Conservation (phyloP, 2,329 filamentous ascomycete species). For the Diplocarpon mali region DNA sequence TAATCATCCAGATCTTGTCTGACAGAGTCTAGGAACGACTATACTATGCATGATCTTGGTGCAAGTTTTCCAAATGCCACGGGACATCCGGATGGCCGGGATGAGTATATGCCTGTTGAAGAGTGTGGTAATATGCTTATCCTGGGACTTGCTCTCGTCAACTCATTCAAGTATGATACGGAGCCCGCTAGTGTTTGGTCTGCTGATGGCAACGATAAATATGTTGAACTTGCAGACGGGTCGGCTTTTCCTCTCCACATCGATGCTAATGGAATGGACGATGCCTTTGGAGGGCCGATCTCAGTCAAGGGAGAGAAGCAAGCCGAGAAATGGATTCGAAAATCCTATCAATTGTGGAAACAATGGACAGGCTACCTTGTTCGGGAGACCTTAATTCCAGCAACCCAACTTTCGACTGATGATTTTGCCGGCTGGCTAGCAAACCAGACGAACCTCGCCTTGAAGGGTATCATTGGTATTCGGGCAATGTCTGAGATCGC, state of each 20-base stretch:
- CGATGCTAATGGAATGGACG: constrained; percentile 46
- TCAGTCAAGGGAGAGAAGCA: constrained; percentile 39
- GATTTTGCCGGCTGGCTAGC: constrained; percentile 61
- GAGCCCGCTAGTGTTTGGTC: constrained; percentile 49
- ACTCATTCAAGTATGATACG: constrained; percentile 56
- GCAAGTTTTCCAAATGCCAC: constrained; percentile 66
- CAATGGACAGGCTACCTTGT: constrained; percentile 61
- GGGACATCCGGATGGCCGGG: constrained; percentile 52
- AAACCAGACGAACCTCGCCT: constrained; percentile 58
- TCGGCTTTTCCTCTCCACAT: constrained; percentile 25
- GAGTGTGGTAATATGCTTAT: constrained; percentile 60
- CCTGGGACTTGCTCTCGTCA: constrained; percentile 64
- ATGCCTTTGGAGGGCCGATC: constrained; percentile 45
- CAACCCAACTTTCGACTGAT: constrained; percentile 58
- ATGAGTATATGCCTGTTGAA: constrained; percentile 58
- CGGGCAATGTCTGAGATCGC: constrained; percentile 64
- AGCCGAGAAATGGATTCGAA: constrained; percentile 50
- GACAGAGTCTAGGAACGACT: constrained; percentile 43
- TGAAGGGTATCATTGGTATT: constrained; percentile 72
- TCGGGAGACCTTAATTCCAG: constrained; percentile 50
- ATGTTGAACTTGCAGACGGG: constrained; percentile 18
- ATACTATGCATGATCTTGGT: constrained; percentile 69
- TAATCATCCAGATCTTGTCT: not conserved
- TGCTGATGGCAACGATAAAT: constrained; percentile 26
- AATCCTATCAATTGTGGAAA: constrained; percentile 53